Evolutionary conservation across 176 grass and related monocot genomes (phyloP).

Genomic region (Phragmites australis): DNA sequence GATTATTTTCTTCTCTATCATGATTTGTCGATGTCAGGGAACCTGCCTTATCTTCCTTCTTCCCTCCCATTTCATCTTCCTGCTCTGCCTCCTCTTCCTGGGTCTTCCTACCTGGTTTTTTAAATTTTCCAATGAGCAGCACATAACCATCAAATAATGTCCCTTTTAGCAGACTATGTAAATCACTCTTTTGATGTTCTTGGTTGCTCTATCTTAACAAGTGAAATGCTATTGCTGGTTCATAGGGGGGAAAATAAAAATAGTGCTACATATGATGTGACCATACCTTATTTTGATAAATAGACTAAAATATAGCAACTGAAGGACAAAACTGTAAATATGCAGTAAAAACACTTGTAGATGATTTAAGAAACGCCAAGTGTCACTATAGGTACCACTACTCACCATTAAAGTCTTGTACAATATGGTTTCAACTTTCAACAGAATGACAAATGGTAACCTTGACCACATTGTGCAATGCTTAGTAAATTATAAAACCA

Average conservation of each 20-base stretch:
- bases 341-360: background rate
- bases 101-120: slow-evolving; percentile 54
- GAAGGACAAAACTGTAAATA: slow-evolving; percentile 10
- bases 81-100: slow-evolving; percentile 59
- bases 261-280: slow-evolving; percentile 1
- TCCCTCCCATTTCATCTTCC: slow-evolving; percentile 37
- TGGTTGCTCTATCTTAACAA: background rate
- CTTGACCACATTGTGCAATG: background rate
- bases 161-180: background rate
- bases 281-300: slow-evolving; percentile 22
- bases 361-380: slow-evolving; percentile 17
- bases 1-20: slow-evolving; percentile 51
- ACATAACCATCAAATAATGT: slow-evolving; percentile 24
- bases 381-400: background rate
- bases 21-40: slow-evolving; percentile 48
- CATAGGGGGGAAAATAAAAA: background rate
- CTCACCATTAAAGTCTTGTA: background rate
- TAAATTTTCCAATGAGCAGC: slow-evolving; percentile 6
- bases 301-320: slow-evolving; percentile 15
- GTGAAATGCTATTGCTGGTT: background rate
- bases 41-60: slow-evolving; percentile 48
- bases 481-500: background rate
- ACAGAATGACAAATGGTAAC: background rate
- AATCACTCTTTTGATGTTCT: background rate
- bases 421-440: slow-evolving; percentile 23